Conservation (phyloP, 768 basidiomycete species). For the Naganishia vishniacii region DNA sequence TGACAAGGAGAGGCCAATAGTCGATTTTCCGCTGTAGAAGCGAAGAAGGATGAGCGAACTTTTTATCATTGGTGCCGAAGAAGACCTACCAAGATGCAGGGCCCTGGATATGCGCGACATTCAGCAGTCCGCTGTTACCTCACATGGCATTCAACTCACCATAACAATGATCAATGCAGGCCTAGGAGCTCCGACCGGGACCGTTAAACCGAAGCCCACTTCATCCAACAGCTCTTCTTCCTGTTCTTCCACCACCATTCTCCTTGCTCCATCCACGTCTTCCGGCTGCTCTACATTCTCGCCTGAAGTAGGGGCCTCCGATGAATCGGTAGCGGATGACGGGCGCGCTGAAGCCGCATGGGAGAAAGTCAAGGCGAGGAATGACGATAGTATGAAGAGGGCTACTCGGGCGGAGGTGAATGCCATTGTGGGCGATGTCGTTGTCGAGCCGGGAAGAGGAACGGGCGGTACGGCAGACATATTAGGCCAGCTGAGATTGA, state of each 20-base stretch:
- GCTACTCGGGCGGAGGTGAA: slow-evolving; percentile 9
- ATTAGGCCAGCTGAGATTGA: not conserved
- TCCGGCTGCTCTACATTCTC: slow-evolving; percentile 1
- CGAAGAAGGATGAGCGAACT: not conserved
- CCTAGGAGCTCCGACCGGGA: slow-evolving; percentile 36
- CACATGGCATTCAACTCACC: slow-evolving; percentile 28
- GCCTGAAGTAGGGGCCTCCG: not conserved
- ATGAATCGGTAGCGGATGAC: not conserved
- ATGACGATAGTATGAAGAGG: slow-evolving; percentile 7
- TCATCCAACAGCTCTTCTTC: slow-evolving; percentile 32
- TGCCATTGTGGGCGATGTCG: not conserved
- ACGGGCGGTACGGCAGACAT: slow-evolving; percentile 16
- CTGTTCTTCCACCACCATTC: slow-evolving; percentile 14
- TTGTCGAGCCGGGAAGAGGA: not conserved
- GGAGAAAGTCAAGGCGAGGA: slow-evolving; percentile 14
- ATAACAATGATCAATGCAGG: slow-evolving; percentile 52
- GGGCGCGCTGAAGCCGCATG: not conserved
- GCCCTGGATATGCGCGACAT: slow-evolving; percentile 63
- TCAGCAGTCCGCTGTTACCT: slow-evolving; percentile 52
- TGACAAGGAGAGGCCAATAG: slow-evolving; percentile 61
- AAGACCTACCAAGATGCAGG: slow-evolving; percentile 37
- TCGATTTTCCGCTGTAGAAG: slow-evolving; percentile 46
- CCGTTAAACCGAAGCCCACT: slow-evolving; percentile 34
- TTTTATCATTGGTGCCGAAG: not conserved
- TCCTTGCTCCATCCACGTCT: not conserved